phyloP scores from a whole-genome alignment of 108 stramenopile species.

The Skeletonema marinoi region DNA sequence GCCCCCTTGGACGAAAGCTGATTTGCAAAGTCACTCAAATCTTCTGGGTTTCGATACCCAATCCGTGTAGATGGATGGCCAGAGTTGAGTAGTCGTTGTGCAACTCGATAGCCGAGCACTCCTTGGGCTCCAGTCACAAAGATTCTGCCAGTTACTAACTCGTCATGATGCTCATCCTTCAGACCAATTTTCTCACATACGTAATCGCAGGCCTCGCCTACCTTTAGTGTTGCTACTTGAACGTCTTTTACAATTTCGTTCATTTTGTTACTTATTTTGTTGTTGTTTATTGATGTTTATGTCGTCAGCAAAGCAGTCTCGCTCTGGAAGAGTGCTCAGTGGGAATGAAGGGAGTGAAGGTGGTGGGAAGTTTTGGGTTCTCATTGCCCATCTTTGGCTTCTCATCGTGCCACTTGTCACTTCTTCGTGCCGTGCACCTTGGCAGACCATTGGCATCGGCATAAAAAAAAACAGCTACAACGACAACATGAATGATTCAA shows the following conservation, averaged over 20 bases:
- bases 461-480: too few relatives aligned
- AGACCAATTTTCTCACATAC: not conserved
- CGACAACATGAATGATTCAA: not conserved
- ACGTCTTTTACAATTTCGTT: not conserved
- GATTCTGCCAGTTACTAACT: slow-evolving; percentile 2
- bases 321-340: too few relatives aligned
- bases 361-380: not conserved
- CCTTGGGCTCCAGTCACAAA: slow-evolving; percentile 51
- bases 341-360: not conserved
- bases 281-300: not conserved
- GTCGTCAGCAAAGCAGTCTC: not conserved
- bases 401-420: not conserved
- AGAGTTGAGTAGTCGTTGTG: slow-evolving; percentile 34
- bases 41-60: slow-evolving; percentile 38
- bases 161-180: not conserved
- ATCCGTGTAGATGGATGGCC: slow-evolving; percentile 43
- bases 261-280: not conserved
- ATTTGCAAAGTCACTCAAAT: slow-evolving; percentile 7
- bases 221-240: not conserved
- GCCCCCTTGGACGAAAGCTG: slow-evolving; percentile 42
- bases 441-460: too few relatives aligned
- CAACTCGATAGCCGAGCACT: slow-evolving; percentile 57
- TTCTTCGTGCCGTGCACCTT: not conserved
- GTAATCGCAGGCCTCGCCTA: not conserved
- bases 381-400: not conserved